A percentile compares a stretch with the other conserved stretches of the same genome.
Conservation (phyloP, 192 early-diverging fungal species). For the Phycomyces blakesleeanus region DNA sequence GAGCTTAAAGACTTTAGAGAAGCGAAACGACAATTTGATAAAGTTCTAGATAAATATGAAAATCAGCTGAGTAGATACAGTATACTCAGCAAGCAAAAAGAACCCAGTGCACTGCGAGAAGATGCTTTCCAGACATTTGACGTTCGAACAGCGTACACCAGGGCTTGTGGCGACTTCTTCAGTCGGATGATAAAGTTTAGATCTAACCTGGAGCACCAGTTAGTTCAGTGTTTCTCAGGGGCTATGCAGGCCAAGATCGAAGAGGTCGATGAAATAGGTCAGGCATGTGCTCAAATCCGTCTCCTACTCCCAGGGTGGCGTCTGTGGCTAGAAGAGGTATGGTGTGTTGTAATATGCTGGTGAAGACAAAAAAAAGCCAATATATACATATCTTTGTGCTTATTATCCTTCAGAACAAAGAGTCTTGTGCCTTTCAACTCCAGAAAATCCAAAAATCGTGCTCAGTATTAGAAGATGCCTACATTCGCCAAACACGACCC, state of each 20-base stretch:
- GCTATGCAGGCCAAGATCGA: conserved; percentile 41
- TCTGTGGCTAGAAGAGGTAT: conserved; percentile 36
- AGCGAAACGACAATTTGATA: conserved; percentile 40
- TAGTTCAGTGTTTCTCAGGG: conserved; percentile 45
- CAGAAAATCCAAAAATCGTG: conserved; percentile 22
- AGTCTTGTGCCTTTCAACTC: conserved; percentile 28
- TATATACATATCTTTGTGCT: too few species aligned
- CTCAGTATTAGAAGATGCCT: conserved; percentile 25
- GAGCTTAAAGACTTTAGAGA: conserved; percentile 67
- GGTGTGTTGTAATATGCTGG: conserved; percentile 4
- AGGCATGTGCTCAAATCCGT: conserved; percentile 32
- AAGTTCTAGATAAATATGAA: conserved; percentile 56
- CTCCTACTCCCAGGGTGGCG: conserved; percentile 36
- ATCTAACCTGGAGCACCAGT: conserved; percentile 44
- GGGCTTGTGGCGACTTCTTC: conserved; percentile 49
- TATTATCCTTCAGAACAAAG: conserved; percentile 21
- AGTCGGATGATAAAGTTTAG: conserved; percentile 55
- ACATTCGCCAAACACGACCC: conserved; percentile 17
- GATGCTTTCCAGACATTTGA: conserved; percentile 70
- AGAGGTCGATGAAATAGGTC: conserved; percentile 29
- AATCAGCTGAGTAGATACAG: conserved; percentile 56
- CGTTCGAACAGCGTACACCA: conserved; percentile 59
- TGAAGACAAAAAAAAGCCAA: too few species aligned
- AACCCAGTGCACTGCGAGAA: conserved; percentile 61
- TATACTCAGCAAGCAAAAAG: conserved; percentile 57